Evolutionary conservation across 1,139 yeast species (phyloP).

Genomic region (Yueomyces sp.): DNA sequence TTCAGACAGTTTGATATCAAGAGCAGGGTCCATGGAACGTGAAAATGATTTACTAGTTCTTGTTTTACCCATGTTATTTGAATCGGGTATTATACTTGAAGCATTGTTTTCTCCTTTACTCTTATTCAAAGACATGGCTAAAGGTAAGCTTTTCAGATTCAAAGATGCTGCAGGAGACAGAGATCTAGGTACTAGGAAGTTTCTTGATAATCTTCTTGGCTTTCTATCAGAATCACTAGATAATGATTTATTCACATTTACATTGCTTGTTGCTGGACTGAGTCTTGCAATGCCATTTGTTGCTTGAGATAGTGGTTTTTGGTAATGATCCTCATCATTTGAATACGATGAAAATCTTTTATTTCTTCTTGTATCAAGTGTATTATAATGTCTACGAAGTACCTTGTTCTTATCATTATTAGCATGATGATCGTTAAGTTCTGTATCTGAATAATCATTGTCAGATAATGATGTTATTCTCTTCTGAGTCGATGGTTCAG

Average conservation of each 20-base stretch:
- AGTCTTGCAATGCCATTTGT: background rate
- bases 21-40: constrained; percentile 7
- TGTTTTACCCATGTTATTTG: constrained; percentile 2
- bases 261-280: background rate
- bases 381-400: background rate
- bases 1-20: constrained; percentile 8
- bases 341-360: constrained; percentile 11
- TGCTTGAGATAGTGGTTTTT: background rate
- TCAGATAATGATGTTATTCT: background rate
- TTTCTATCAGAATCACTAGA: constrained; percentile 9
- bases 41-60: constrained; percentile 12
- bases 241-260: background rate
- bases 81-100: background rate
- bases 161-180: constrained; percentile 16
- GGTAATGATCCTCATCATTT: constrained; percentile 6
- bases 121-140: constrained; percentile 6
- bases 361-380: constrained; percentile 6
- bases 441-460: background rate
- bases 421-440: constrained; percentile 2
- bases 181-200: constrained; percentile 18
- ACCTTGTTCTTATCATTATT: background rate
- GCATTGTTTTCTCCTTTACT: background rate
- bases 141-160: constrained; percentile 17
- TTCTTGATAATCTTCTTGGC: constrained; percentile 16
- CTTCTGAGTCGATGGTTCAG: constrained; percentile 6